Evolutionary conservation across 1,284 basidiomycete genomes (phyloP).

Genomic region (Singerocomus inundabilis): DNA sequence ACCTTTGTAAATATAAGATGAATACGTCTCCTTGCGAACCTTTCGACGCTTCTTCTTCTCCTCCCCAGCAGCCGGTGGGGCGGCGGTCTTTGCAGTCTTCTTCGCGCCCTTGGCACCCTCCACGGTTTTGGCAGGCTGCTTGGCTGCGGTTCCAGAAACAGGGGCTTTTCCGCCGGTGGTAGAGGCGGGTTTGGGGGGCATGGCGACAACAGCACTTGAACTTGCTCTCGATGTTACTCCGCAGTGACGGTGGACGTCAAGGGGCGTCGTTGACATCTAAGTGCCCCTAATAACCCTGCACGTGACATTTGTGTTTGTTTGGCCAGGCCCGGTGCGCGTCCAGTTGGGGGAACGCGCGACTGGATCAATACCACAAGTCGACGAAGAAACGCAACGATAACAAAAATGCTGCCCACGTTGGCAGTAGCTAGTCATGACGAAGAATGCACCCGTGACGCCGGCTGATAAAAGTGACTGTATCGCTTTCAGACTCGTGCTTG

Average conservation of each 20-base stretch:
- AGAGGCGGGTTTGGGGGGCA: constrained; percentile 81
- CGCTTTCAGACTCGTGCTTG: constrained; percentile 59
- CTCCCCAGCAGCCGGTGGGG: constrained; percentile 58
- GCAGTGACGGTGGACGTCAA: constrained; percentile 21
- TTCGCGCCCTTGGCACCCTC: constrained; percentile 78
- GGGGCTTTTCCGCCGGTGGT: constrained; percentile 78
- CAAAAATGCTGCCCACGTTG: no score
- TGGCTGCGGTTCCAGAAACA: constrained; percentile 69
- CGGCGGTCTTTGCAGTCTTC: constrained; percentile 75
- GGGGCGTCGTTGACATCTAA: constrained; percentile 11
- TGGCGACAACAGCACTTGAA: constrained; percentile 28
- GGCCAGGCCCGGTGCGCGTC: constrained; percentile 39
- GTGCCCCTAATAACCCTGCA: constrained; percentile 39
- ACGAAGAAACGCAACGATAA: no score
- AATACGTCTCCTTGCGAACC: constrained; percentile 87
- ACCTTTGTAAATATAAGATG: constrained; percentile 95
- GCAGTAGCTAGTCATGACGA: no score
- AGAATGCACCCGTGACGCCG: constrained; percentile 51
- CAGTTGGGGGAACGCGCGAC: constrained; percentile 39
- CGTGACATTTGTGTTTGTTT: constrained; percentile 44
- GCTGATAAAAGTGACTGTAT: neutral
- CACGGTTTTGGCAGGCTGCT: constrained; percentile 74
- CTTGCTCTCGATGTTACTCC: neutral
- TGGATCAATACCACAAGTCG: no score
- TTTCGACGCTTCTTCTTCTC: constrained; percentile 87